Percentiles rank a stretch among this genome's conserved stretches.
Conservation (phyloP, 2,329 filamentous ascomycete genomes). For the Cladophialophora psammophila region DNA sequence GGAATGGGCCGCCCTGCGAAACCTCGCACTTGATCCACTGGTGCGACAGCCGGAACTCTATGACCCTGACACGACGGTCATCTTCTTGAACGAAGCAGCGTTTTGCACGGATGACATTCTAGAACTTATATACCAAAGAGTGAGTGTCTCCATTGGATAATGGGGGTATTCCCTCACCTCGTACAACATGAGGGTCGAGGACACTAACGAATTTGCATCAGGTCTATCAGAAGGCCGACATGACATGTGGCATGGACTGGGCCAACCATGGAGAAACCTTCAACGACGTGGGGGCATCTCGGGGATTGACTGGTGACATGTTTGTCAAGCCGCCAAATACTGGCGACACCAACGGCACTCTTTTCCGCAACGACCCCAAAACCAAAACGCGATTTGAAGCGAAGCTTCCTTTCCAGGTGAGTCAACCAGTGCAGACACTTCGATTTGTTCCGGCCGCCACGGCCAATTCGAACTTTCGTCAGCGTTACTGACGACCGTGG, state of each 20-base stretch:
- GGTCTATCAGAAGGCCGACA: constrained; percentile 56
- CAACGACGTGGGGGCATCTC: constrained; percentile 65
- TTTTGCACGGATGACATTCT: constrained; percentile 63
- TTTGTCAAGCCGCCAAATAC: constrained; percentile 63
- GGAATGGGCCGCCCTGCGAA: constrained; percentile 60
- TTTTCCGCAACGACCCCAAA: constrained; percentile 61
- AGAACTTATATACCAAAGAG: constrained; percentile 60
- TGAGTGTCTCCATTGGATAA: neutral
- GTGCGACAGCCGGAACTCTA: constrained; percentile 40
- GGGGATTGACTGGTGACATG: constrained; percentile 60
- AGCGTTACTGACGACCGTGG: neutral
- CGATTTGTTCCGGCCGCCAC: too few relatives aligned
- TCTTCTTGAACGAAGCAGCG: constrained; percentile 65
- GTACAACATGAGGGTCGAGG: neutral
- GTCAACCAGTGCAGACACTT: neutral
- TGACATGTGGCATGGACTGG: constrained; percentile 69
- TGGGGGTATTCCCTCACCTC: too few relatives aligned
- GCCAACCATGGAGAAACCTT: constrained; percentile 58
- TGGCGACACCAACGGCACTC: constrained; percentile 55
- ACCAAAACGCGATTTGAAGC: constrained; percentile 46
- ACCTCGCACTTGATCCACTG: constrained; percentile 60
- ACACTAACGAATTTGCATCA: neutral
- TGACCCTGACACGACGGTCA: constrained; percentile 52
- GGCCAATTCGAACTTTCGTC: neutral
- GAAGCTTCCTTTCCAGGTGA: constrained; percentile 58